Conservation (phyloP, 208 protist genomes). For the Acanthamoeba castellanii region DNA sequence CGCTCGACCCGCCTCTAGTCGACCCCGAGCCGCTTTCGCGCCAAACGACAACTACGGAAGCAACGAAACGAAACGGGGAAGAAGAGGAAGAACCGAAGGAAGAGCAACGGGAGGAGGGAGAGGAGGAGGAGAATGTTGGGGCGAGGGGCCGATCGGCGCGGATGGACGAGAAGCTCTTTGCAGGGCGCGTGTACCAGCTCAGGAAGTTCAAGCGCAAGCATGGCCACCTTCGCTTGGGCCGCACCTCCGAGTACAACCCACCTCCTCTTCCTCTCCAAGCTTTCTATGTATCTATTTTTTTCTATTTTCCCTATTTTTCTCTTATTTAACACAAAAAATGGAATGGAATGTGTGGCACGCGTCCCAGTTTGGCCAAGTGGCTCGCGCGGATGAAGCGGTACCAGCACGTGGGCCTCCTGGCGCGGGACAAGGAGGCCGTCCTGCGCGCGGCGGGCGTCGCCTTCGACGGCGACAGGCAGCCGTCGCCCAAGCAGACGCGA, state of each 20-base stretch:
- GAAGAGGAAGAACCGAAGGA: neutral
- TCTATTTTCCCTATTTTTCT: neutral
- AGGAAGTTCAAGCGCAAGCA: neutral
- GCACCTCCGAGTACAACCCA: neutral
- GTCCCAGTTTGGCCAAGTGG: neutral
- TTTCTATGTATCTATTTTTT: neutral
- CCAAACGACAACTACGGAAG: neutral
- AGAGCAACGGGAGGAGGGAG: neutral
- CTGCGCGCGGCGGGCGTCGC: constrained; percentile 22
- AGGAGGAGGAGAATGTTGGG: neutral
- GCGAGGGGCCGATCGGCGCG: neutral
- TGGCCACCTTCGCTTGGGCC: neutral
- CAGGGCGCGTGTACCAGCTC: neutral
- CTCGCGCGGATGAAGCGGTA: constrained; percentile 25
- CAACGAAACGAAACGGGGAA: neutral
- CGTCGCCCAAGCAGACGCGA: neutral
- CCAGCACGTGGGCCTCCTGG: neutral
- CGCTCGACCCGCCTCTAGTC: neutral
- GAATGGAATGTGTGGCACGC: neutral
- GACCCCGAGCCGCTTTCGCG: neutral
- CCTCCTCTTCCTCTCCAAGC: neutral
- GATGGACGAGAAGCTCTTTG: constrained; percentile 20
- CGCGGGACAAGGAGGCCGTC: neutral
- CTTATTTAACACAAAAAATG: neutral
- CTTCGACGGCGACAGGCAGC: neutral